phyloP scores from a whole-genome alignment of 805 yeast genomes.

The Ogataea naganishii region DNA sequence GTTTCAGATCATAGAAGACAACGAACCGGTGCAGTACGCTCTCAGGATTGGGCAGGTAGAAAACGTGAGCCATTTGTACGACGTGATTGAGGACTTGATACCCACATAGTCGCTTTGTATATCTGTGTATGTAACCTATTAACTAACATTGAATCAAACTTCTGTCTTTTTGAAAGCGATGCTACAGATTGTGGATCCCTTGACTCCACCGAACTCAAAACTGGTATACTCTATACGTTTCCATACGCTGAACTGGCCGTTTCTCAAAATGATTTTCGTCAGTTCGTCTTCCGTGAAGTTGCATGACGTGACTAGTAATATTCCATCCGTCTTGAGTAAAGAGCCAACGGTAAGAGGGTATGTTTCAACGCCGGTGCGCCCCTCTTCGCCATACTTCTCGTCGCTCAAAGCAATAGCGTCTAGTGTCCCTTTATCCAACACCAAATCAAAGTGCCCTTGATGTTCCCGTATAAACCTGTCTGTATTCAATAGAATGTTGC shows the following conservation, averaged over 20 bases:
- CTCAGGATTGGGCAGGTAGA: slow-evolving; percentile 60
- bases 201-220: slow-evolving; percentile 81
- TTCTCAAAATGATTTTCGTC: slow-evolving; percentile 37
- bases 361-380: slow-evolving; percentile 42
- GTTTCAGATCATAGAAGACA: slow-evolving; percentile 54
- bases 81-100: slow-evolving; percentile 33
- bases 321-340: slow-evolving; percentile 45
- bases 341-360: slow-evolving; percentile 56
- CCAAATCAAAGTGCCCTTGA: slow-evolving; percentile 50
- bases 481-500: slow-evolving; percentile 52
- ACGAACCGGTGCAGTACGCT: slow-evolving; percentile 75
- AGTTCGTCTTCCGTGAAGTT: slow-evolving; percentile 85
- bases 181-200: slow-evolving; percentile 84
- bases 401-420: slow-evolving; percentile 93
- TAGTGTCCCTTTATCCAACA: slow-evolving; percentile 89
- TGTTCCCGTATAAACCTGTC: slow-evolving; percentile 22
- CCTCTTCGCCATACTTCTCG: slow-evolving; percentile 40
- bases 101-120: slow-evolving; percentile 10
- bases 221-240: slow-evolving; percentile 66
- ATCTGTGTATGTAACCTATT: slow-evolving; percentile 1
- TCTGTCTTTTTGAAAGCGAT: slow-evolving; percentile 53
- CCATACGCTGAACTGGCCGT: slow-evolving; percentile 42
- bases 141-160: slow-evolving; percentile 1
- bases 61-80: slow-evolving; percentile 49
- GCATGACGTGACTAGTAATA: slow-evolving; percentile 81